These are phyloP conservation scores for Penicillium coffeae DNA, from an alignment of 495 filamentous ascomycete genomes.

Conservation along the genomic window DNA sequence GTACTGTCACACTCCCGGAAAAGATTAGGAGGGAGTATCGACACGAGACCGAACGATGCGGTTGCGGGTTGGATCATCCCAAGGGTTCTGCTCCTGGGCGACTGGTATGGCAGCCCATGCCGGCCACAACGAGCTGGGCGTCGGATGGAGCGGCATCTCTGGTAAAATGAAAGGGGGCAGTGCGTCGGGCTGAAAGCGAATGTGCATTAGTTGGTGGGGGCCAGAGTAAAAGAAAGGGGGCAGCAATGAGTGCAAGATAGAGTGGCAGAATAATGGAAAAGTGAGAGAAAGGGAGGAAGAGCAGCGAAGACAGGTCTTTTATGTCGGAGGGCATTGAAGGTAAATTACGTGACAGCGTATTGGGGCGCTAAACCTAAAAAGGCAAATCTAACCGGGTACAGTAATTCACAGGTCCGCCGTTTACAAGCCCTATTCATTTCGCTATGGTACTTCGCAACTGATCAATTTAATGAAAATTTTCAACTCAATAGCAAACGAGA, in stretches of 20 bases:
- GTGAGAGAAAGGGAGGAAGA: neutral
- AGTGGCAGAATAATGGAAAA: conserved; percentile 10
- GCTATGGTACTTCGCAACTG: too few species aligned
- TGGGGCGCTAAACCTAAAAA: conserved; percentile 12
- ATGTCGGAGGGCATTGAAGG: conserved; percentile 5
- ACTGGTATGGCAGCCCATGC: conserved; percentile 10
- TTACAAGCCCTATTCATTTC: too few species aligned
- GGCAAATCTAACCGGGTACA: conserved; percentile 13
- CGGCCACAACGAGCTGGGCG: conserved; percentile 11
- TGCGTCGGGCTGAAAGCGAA: conserved; percentile 15
- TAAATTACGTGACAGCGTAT: conserved; percentile 13
- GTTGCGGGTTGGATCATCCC: conserved; percentile 7
- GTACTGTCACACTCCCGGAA: conserved; percentile 4
- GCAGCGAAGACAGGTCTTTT: conserved; percentile 5
- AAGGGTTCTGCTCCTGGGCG: conserved; percentile 14
- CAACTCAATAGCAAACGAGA: too few species aligned
- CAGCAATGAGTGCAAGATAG: conserved; percentile 15
- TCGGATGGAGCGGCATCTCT: conserved; percentile 19
- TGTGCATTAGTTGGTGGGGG: conserved; percentile 13
- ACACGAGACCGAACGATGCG: conserved; percentile 9
- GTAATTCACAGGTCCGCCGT: conserved; percentile 17
- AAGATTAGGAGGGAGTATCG: conserved; percentile 12
- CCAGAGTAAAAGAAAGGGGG: conserved; percentile 17
- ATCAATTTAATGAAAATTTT: too few species aligned
- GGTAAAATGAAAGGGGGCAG: conserved; percentile 19